Conservation (phyloP, 2,329 filamentous ascomycete species). For the Penicillium olsonii region DNA sequence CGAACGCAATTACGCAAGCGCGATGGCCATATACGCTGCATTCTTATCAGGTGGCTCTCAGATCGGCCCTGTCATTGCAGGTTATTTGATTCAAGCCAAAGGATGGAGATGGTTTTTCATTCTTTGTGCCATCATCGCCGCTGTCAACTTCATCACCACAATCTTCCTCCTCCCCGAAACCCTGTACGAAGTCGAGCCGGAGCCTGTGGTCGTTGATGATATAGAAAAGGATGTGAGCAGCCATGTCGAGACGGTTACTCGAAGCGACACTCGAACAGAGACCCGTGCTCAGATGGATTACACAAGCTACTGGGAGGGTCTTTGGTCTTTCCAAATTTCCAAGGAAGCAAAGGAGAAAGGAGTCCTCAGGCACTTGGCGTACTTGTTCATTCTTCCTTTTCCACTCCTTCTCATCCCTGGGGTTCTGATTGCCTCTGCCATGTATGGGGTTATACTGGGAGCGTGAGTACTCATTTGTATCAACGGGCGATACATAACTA, state of each 20-base stretch:
- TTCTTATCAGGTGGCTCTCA: conserved; percentile 37
- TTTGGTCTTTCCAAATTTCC: conserved; percentile 28
- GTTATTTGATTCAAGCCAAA: conserved; percentile 33
- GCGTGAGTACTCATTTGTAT: conserved; percentile 20
- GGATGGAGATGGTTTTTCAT: conserved; percentile 45
- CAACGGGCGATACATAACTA: background rate
- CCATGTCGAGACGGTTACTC: conserved; percentile 21
- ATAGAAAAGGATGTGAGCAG: conserved; percentile 18
- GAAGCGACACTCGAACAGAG: conserved; percentile 8
- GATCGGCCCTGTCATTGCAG: conserved; percentile 38
- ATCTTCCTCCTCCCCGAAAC: conserved; percentile 42
- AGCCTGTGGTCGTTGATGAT: conserved; percentile 22
- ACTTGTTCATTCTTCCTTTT: conserved; percentile 26
- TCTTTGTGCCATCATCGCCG: conserved; percentile 34
- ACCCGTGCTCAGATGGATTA: conserved; percentile 24
- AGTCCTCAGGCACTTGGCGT: conserved; percentile 15
- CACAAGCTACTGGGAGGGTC: conserved; percentile 29
- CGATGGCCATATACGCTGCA: conserved; percentile 37
- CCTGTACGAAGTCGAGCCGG: conserved; percentile 30
- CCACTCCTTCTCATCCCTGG: conserved; percentile 27
- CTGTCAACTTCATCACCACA: conserved; percentile 30
- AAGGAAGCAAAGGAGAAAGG: conserved; percentile 22
- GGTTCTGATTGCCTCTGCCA: conserved; percentile 26
- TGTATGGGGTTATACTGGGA: conserved; percentile 31
- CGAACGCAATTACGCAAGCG: conserved; percentile 30